Conservation (phyloP, 176 grass and related monocot genomes). For the Typha latifolia region DNA sequence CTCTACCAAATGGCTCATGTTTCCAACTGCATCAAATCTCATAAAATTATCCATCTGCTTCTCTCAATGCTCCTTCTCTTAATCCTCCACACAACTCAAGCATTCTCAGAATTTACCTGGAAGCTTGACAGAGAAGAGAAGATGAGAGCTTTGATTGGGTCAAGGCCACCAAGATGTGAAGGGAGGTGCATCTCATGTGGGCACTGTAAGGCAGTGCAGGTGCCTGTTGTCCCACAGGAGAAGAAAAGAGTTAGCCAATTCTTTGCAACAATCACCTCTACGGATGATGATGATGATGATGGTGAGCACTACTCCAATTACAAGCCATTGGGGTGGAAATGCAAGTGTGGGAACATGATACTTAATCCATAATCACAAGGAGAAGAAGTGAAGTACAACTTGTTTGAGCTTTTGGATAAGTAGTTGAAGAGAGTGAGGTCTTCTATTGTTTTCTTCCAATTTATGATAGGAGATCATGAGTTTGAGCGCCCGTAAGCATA, state of each 20-base stretch:
- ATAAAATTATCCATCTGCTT: neutral
- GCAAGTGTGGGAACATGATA: constrained; percentile 48
- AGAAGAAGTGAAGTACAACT: no score
- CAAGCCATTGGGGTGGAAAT: constrained; percentile 62
- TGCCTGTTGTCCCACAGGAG: constrained; percentile 27
- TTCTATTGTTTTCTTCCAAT: neutral
- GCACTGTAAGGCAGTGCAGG: constrained; percentile 53
- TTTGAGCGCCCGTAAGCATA: neutral
- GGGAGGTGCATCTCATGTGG: constrained; percentile 47
- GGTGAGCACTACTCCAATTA: constrained; percentile 55
- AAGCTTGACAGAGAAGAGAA: constrained; percentile 1
- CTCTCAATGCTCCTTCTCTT: constrained; percentile 24
- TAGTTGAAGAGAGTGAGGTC: neutral
- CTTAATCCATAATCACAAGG: constrained; percentile 23
- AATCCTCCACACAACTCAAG: neutral
- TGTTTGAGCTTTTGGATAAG: no score
- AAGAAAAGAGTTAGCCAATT: neutral
- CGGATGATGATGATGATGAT: constrained; percentile 2
- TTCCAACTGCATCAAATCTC: neutral
- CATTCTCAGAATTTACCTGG: neutral
- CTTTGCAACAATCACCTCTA: neutral
- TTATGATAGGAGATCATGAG: neutral
- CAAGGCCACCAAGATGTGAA: constrained; percentile 50
- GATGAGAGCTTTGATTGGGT: constrained; percentile 36
- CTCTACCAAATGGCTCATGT: constrained; percentile 28